These are phyloP conservation scores for Diplosphaera chodatii DNA, from an alignment of 139 green algal species.

Conservation along the genomic window DNA sequence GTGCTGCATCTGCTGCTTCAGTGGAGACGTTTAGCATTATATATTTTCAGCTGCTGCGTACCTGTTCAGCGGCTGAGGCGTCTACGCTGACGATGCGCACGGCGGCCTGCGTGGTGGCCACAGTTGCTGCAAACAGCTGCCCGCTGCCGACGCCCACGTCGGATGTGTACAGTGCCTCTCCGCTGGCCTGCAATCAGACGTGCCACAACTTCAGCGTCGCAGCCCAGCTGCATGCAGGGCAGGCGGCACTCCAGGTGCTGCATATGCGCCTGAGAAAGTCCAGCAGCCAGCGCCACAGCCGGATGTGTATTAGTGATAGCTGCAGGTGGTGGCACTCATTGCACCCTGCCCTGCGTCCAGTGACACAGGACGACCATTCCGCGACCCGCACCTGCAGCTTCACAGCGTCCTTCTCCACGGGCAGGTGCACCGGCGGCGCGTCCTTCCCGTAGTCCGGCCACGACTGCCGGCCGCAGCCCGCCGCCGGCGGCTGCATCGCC, in stretches of 20 bases:
- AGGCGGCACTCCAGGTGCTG: no score
- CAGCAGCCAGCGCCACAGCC: no score
- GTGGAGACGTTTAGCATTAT: no score
- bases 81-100: constrained; percentile 36
- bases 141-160: constrained; percentile 29
- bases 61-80: constrained; percentile 13
- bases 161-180: constrained; percentile 51
- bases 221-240: no score
- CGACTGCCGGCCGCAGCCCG: constrained; percentile 15
- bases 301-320: no score
- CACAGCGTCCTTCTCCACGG: constrained; percentile 36
- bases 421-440: constrained; percentile 22
- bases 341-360: no score
- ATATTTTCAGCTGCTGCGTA: no score
- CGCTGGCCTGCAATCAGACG: constrained; percentile 42
- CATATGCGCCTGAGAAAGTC: no score
- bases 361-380: no score
- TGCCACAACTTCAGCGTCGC: no score
- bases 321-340: no score
- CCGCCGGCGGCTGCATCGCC: background rate
- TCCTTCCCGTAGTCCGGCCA: constrained; percentile 13
- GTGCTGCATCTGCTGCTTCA: no score
- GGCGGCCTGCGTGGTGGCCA: constrained; percentile 27
- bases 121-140: constrained; percentile 40
- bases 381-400: constrained; percentile 36